These are phyloP conservation scores for Crithidia sp. DNA, from an alignment of 208 protist species.

Conservation along the genomic window DNA sequence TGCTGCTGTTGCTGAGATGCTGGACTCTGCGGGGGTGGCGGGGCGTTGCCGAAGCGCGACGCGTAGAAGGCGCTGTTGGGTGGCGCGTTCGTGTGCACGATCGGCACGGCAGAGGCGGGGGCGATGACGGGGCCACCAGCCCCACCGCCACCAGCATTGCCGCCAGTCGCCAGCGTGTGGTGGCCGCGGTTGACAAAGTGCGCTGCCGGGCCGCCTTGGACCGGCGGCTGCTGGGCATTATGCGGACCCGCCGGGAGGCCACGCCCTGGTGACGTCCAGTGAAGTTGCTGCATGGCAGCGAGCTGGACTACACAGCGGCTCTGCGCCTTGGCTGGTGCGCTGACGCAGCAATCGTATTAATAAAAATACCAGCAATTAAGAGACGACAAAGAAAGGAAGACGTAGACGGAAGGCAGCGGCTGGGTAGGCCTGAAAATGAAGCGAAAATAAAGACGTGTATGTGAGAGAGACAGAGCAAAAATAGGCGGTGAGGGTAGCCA, in stretches of 20 bases:
- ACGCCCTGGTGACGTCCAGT: slow-evolving; percentile 31
- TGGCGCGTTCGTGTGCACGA: slow-evolving; percentile 2
- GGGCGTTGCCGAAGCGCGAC: slow-evolving; percentile 9
- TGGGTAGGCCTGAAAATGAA: not conserved
- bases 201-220: not conserved
- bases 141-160: not conserved
- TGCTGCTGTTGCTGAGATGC: slow-evolving; percentile 14
- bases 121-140: not conserved
- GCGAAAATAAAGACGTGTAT: slow-evolving; percentile 28
- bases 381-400: not conserved
- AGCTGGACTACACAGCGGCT: not conserved
- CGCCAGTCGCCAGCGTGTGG: not conserved
- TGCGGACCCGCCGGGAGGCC: slow-evolving; percentile 13
- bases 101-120: not conserved
- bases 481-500: no score
- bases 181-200: slow-evolving; percentile 11
- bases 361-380: no score
- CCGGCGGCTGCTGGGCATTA: slow-evolving; percentile 9
- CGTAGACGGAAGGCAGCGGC: not conserved
- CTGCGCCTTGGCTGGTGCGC: no score
- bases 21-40: slow-evolving; percentile 1
- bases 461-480: slow-evolving; percentile 3
- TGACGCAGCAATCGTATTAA: no score
- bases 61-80: slow-evolving; percentile 11
- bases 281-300: slow-evolving; percentile 32